Evolutionary conservation across 768 basidiomycete genomes (phyloP), one percentile per base, ranked within the genome.

Genomic region (Boletus subcaerulescens): DNA sequence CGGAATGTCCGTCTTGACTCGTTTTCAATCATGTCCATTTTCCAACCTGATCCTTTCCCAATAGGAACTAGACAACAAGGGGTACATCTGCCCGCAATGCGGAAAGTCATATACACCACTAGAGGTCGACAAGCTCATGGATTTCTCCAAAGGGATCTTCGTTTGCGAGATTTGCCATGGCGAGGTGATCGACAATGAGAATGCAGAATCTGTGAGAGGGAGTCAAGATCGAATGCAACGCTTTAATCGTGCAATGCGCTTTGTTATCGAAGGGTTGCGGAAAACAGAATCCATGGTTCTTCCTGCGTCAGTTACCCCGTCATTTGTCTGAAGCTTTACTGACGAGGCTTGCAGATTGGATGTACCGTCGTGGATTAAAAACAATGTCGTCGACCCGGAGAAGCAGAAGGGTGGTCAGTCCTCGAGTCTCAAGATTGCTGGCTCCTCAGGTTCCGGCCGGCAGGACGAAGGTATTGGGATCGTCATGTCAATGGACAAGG

Each of bases 151-250:
- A 22, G 83, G 83, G 51, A 73, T 80, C 8, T 84, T 98, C 60
- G 77, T 85, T 26, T 99, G 97, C 71, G 93, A 96, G 68, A 84
- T 89, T 57, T 98, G 96, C 65, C 81, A 79, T 32, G 84, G 84
- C 24, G 94, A 96, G 68, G 80, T 98, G 14, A 77, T 91, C 26
- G 91, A 98, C 70, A 95, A 97, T 64, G 93, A 95, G 72, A 88
- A 94, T 60, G 84, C 89, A 10, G 93, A 92, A 73, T 89, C 83
- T 55, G 87, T 90, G 7, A 76, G 76, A 55, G 91, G 91, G 11
- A 91, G 87, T 63, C 89, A 96, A 73, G 96, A 98, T 70, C 81
- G 92, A 55, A 97, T 98, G 93, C 90, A 94, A 71, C 78, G 93
- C 58, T 94, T 98, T 71, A 96, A 97, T 70, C 78, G 84, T 58